Evolutionary conservation across 164 flowering plant species (phyloP), one percentile per base, ranked within the genome.

Genomic region (Warburgia ugandensis): DNA sequence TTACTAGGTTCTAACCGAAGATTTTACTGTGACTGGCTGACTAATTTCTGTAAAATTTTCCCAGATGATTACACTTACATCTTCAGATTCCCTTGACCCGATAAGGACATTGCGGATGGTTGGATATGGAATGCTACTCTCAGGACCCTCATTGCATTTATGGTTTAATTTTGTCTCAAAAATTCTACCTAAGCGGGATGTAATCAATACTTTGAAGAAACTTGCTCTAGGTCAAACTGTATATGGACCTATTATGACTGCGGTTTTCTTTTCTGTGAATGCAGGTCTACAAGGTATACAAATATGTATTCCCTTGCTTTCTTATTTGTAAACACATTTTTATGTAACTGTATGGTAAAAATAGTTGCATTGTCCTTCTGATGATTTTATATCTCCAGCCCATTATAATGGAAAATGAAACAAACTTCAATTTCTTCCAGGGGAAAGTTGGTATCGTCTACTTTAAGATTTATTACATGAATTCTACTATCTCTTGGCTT

Each of bases 91-190:
- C 39, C 78, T 68, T 73, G 96, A 88, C 72, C 55, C 68, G 23
- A 53, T 60, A 50, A 74, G 99, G 66, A 88, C 96, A 5, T 31
- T 65, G 48, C 77, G 96, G 11, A 88, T 92, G 99, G 91, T 73
- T 56, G 79, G 78, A 47, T 92, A 78, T 56, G 99, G 96, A 55
- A 19, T 80, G 77, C 16, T 92, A 20, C 41, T 88, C 56, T 59
- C 80, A 49, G 99, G 96, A 32, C 96, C 99, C 27, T 64, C 96
- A 10, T 64, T 92, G 50, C 96, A 88, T 69, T 66, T 62, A 36
- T 92, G 96, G 96, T 92, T 81, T 75, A 86, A 84, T 52, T 79
- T 79, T 12, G 53, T 88, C 60, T 88, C 99, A n/a, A 78, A 44
- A 62, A 42, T 76, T 55, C 60, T 84, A 35, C 99, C 96, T 1